Conservation (phyloP, 2,329 filamentous ascomycete species). For the Neurospora crassa region DNA sequence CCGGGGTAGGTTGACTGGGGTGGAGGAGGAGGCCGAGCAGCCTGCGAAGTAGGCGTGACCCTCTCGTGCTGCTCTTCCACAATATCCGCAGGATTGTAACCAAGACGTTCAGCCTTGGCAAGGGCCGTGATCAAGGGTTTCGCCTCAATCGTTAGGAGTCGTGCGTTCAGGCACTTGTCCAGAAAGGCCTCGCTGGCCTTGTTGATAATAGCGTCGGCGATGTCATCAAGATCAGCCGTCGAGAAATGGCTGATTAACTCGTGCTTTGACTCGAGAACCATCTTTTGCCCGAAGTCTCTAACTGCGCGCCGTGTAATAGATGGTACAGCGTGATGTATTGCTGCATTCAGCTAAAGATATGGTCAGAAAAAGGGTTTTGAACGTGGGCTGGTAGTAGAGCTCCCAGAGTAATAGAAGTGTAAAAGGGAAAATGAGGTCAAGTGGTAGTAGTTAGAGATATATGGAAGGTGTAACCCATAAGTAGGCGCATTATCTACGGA, state of each 20-base stretch:
- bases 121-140: constrained; percentile 47
- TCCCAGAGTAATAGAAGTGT: neutral
- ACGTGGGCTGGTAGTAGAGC: neutral
- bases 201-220: constrained; percentile 33
- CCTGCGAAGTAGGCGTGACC: constrained; percentile 22
- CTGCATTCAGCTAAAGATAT: constrained; percentile 35
- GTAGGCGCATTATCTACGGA: neutral
- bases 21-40: neutral
- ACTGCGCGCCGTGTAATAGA: constrained; percentile 30
- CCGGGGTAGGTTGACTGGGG: neutral
- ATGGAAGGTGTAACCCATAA: neutral
- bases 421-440: neutral
- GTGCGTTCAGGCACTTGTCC: constrained; percentile 40
- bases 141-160: constrained; percentile 44
- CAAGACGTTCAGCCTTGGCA: constrained; percentile 45
- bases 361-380: constrained; percentile 16
- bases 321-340: constrained; percentile 34
- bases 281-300: constrained; percentile 34
- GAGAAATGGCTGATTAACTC: constrained; percentile 34
- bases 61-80: constrained; percentile 31
- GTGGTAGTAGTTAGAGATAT: neutral
- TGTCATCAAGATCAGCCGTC: constrained; percentile 33
- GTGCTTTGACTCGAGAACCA: constrained; percentile 30
- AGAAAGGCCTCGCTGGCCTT: constrained; percentile 41
- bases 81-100: constrained; percentile 43